phyloP scores from a whole-genome alignment of 257 asterid genomes.

The Salvia splendens region DNA sequence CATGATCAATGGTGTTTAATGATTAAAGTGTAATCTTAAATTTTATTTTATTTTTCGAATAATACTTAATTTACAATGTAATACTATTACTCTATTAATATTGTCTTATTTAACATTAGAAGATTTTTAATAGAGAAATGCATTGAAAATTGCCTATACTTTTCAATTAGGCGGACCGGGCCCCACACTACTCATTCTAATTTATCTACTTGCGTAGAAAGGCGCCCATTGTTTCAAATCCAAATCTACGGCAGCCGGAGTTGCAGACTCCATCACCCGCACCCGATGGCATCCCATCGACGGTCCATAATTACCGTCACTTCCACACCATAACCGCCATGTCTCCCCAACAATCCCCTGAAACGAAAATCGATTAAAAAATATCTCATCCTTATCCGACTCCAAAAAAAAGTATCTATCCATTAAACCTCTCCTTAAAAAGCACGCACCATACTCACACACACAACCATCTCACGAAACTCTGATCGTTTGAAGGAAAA shows the following conservation, averaged over 20 bases:
- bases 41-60: too few species aligned
- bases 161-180: not conserved
- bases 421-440: not conserved
- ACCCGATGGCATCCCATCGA: not conserved
- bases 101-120: too few species aligned
- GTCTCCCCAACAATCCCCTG: not conserved
- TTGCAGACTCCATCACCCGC: conserved; percentile 4
- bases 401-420: too few species aligned
- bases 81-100: too few species aligned
- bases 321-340: not conserved
- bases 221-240: conserved; percentile 29
- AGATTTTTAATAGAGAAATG: not conserved
- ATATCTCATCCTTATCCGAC: conserved; percentile 67
- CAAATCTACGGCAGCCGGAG: not conserved
- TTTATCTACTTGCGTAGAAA: not conserved
- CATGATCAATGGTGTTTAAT: too few species aligned
- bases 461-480: not conserved
- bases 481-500: not conserved
- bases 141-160: not conserved
- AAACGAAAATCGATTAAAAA: conserved; percentile 5
- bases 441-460: not conserved
- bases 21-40: too few species aligned
- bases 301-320: conserved; percentile 37
- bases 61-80: too few species aligned
- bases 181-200: not conserved